Base-by-base conservation (phyloP, 768 basidiomycete genomes). In the Calocybe cyanea region DNA sequence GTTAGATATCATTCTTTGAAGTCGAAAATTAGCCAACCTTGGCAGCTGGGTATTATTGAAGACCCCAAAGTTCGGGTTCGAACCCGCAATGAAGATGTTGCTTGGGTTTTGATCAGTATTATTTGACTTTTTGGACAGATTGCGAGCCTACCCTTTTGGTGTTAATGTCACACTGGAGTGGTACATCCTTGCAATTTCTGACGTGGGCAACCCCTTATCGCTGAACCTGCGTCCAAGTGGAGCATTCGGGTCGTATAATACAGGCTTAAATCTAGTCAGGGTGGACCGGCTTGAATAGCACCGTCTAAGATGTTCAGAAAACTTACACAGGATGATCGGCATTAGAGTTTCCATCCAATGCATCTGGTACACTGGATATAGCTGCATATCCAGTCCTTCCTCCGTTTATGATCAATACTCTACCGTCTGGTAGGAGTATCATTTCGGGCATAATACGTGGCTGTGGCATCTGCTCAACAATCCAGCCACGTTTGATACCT, bases 91-190 rank as follows among this genome's bases (percentile, higher is more conserved):
- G 37, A 56, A 50, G 13, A 63, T 58, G 41, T 48, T 37, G 30
- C 33, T 46, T n/a, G n/a, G 15, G 14, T 20, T 33, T 13, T 28
- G 19, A 38, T 28, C 6, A 28, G 25, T 28, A 28, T 28, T 28
- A 11, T 28, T 11, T 28, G 25, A 28, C 5, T 21, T 18, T 4
- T 63, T 61, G 2, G 63, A 54, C 14, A 66, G 56, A 7, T 50
- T 54, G 23, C 61, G 57, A 56, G 72, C 63, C 18, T 66, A 73
- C 50, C 77, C 78, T 51, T 75, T 74, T 13, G 76, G 73, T 13
- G 80, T 72, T 51, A 83, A 63, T 20, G 74, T 76, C 13, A 73
- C 77, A 6, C 70, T 68, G 2, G 80, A 81, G 60, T 85, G 82
- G 64, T 85, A 85, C 63, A 85, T 41, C 9, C 81, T 64, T 42